Evolutionary conservation across 257 asterid species (phyloP), one percentile per base, ranked within the genome.

Genomic region (Ajuga chamaepitys): DNA sequence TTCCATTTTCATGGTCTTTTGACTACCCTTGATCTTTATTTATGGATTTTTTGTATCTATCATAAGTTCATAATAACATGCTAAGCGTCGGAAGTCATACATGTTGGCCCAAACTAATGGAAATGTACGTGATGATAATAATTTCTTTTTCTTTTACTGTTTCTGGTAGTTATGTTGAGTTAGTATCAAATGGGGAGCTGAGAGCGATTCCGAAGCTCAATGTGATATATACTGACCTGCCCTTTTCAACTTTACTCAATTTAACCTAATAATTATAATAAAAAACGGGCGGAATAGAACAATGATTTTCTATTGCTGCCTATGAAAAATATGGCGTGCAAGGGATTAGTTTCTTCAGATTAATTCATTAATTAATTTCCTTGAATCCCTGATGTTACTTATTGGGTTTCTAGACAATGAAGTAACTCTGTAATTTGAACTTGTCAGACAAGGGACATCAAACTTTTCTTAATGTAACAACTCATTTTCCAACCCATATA

Each of bases 1-100:
- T 57, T 77, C 53, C 48, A 50, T 21, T 70, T 67, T 24, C 12
- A 9, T 70, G 57, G 48, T 55, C 16, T 22, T 25, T 21, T 30
- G 37, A 30, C 7, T 30, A 30, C 0, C 21, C 58, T 42, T 65
- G 16, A 40, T 56, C n/a, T 18, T 38, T 54, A 34, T 20, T 34
- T 37, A 37, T 48, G 9, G 9, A 25, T 13, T 51, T 58, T 58
- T 64, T 17, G 38, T 66, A 2, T 41, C 66, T 14, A 11, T 62
- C 0, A 40, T 35, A 35, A 6, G 40, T 35, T 52, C 28, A 46
- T 45, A 66, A 61, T 8, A 14, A 38, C 57, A 30, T 59, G 57
- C 56, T 40, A 37, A 46, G 16, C 41, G 24, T 65, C 17, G 68
- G 64, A n/a, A 51, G 58, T 52, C 53, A 13, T 6, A 38, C 48